Evolutionary conservation across 1,284 basidiomycete species (phyloP), one percentile per base, ranked within the genome.

Genomic region (Sporisorium scitamineum): DNA sequence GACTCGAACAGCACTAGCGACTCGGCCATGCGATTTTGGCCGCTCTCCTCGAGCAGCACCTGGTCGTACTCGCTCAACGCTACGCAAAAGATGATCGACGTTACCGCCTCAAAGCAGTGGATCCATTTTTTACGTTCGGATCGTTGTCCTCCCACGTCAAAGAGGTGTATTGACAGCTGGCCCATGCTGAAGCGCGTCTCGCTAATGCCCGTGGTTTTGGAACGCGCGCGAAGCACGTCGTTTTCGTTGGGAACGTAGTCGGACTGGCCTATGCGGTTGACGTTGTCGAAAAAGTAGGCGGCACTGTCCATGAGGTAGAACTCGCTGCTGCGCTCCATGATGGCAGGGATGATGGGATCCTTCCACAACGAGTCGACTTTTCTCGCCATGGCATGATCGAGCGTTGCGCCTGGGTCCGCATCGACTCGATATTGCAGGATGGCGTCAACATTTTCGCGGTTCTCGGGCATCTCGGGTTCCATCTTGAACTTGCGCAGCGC

Each of bases 251-350:
- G 96, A 0, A 94, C 86, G 83, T 97, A 98, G 44, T 91, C 90
- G 0, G 90, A 88, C 10, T 89, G 87, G 3, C 92, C 92, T 85
- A 99, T 95, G 57, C 94, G 90, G 45, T 90, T 87, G 7, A 95
- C 92, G 69, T 95, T 91, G 39, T 89, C 89, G 86, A 98, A 97
- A 87, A 99, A 98, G 86, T 97, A 97, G 48, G 89, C 89, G 0
- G 95, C 95, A 54, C 91, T 94, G 86, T 98, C 96, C 95, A 97
- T 98, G 20, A 98, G 87, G 85, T 98, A 97, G 83, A 97, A 97
- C 73, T 97, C 92, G 85, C 90, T 92, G 42, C 89, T 89, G 71
- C 93, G 91, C 80, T 97, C 94, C 89, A 98, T 91, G 29, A 98
- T 89, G 61, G 89, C 89, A 0, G 91, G 89, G 34, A 97, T 94